Evolutionary conservation across 257 asterid species (phyloP).

Genomic region (Scutellaria galericulata): DNA sequence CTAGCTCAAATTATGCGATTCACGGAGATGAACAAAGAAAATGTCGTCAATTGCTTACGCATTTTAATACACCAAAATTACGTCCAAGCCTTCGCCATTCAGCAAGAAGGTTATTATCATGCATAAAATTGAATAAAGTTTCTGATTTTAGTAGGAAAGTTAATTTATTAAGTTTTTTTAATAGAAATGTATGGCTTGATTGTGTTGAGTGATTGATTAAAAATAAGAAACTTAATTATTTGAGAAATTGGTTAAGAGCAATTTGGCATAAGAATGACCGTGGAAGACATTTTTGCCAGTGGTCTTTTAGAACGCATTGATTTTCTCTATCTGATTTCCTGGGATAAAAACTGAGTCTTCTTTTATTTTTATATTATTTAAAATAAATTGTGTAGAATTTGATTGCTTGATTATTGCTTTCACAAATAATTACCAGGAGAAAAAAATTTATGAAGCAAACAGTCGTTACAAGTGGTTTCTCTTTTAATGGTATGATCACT

Average conservation of each 20-base stretch:
- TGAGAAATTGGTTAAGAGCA: background rate
- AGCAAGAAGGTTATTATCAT: slow-evolving; percentile 49
- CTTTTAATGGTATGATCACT: background rate
- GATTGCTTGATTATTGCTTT: too few relatives aligned
- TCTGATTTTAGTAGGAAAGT: background rate
- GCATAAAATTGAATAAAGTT: too few relatives aligned
- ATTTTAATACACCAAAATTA: slow-evolving; percentile 88
- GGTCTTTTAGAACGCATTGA: background rate
- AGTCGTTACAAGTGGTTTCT: slow-evolving; percentile 19
- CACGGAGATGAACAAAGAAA: slow-evolving; percentile 66
- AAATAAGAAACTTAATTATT: background rate
- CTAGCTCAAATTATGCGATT: slow-evolving; percentile 52
- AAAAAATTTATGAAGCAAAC: background rate
- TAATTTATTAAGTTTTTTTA: background rate
- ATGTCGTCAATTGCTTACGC: slow-evolving; percentile 67
- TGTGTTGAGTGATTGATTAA: background rate
- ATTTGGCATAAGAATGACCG: background rate
- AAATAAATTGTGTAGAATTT: too few relatives aligned
- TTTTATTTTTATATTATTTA: too few relatives aligned
- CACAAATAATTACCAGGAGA: too few relatives aligned
- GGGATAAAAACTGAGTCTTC: too few relatives aligned
- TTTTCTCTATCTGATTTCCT: too few relatives aligned
- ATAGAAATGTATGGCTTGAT: background rate
- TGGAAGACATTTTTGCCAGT: background rate
- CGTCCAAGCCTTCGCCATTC: slow-evolving; percentile 70